phyloP scores from a whole-genome alignment of 768 basidiomycete genomes.

The Royoungia palumana region DNA sequence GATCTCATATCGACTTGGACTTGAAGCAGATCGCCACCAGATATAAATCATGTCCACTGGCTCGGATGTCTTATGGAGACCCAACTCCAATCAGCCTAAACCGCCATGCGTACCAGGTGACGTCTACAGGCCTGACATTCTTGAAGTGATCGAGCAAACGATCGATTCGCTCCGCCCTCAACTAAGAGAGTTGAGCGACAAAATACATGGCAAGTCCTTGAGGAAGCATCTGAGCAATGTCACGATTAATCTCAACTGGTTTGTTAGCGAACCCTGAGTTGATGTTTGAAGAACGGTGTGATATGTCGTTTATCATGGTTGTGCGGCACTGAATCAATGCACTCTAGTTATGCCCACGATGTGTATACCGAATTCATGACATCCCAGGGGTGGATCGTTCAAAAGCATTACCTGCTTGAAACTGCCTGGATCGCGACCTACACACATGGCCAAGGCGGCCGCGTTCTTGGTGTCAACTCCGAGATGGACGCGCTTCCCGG shows the following conservation, averaged over 20 bases:
- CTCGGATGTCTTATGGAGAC: constrained; percentile 44
- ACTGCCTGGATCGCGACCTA: constrained; percentile 82
- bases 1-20: background rate
- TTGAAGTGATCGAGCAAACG: constrained; percentile 55
- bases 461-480: constrained; percentile 74
- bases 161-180: constrained; percentile 54
- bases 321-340: background rate
- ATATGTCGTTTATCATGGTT: background rate
- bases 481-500: constrained; percentile 69
- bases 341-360: constrained; percentile 64
- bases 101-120: constrained; percentile 27
- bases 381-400: constrained; percentile 62
- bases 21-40: background rate
- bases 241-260: background rate
- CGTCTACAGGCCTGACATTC: constrained; percentile 56
- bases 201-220: constrained; percentile 57
- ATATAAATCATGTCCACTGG: constrained; percentile 14
- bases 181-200: constrained; percentile 60
- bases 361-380: constrained; percentile 63
- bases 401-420: constrained; percentile 56
- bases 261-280: constrained; percentile 68
- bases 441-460: constrained; percentile 60
- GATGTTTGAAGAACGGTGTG: constrained; percentile 63
- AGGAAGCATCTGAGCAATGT: background rate
- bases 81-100: constrained; percentile 24